Percentiles rank a stretch among this genome's conserved stretches.
These are phyloP conservation scores for Volvox reticuliferus DNA, from an alignment of 139 green algal genomes.

Conservation along the genomic window DNA sequence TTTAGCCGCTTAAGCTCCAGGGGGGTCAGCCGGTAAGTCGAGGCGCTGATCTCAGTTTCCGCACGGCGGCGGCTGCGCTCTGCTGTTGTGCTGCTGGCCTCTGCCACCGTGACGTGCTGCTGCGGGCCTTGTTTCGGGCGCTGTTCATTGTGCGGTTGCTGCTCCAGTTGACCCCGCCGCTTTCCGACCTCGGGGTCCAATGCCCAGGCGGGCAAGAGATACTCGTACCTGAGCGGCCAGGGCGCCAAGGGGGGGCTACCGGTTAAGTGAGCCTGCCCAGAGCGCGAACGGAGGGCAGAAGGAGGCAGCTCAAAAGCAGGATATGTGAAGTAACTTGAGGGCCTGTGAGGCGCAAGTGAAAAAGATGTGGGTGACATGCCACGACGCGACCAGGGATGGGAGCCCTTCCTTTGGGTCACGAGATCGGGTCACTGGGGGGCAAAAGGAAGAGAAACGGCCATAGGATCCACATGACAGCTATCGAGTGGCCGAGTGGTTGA, in stretches of 20 bases:
- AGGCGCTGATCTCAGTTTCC: background rate
- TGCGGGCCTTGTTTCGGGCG: background rate
- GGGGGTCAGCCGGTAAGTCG: background rate
- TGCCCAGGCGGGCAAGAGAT: constrained; percentile 88
- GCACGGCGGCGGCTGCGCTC: constrained; percentile 34
- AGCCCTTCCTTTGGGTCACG: too few species aligned
- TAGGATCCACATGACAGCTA: too few species aligned
- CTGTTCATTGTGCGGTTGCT: constrained; percentile 4
- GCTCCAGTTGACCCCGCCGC: background rate
- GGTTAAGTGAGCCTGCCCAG: background rate
- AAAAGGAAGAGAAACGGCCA: too few species aligned
- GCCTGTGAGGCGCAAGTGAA: too few species aligned
- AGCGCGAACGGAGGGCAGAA: background rate
- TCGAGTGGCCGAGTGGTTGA: too few species aligned
- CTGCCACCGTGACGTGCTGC: background rate
- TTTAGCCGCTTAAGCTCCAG: constrained; percentile 36
- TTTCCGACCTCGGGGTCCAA: constrained; percentile 39
- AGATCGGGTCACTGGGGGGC: too few species aligned
- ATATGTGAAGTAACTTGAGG: too few species aligned
- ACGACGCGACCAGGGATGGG: too few species aligned
- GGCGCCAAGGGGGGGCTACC: background rate
- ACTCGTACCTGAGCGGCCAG: constrained; percentile 85
- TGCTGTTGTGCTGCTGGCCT: background rate
- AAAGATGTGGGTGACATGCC: too few species aligned
- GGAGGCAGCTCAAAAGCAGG: background rate